These are phyloP conservation scores for Tetracladium marchalianum DNA, from an alignment of 495 filamentous ascomycete species.

Conservation along the genomic window DNA sequence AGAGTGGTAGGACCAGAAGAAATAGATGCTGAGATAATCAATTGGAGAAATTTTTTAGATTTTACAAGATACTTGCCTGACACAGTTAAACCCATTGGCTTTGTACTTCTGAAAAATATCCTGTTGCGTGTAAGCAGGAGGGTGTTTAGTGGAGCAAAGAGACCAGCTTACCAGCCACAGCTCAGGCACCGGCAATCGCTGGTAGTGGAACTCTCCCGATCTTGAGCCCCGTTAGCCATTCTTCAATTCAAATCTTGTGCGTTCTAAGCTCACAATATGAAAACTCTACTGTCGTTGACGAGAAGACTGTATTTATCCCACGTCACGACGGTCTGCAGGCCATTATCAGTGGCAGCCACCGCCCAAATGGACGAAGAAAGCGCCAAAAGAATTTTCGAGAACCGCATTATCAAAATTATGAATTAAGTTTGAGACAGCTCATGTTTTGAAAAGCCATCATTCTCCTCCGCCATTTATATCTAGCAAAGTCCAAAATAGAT, in stretches of 20 bases:
- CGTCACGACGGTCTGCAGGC: conserved; percentile 10
- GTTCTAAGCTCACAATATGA: conserved; percentile 27
- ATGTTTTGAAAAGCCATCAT: too few species aligned
- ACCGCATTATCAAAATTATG: conserved; percentile 7
- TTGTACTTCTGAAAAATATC: conserved; percentile 52
- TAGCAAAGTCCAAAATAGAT: too few species aligned
- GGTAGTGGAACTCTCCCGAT: conserved; percentile 49
- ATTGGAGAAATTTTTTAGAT: not conserved
- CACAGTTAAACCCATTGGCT: conserved; percentile 46
- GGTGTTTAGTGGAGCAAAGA: not conserved
- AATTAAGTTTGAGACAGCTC: too few species aligned
- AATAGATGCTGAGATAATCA: conserved; percentile 30
- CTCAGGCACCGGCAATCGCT: conserved; percentile 47
- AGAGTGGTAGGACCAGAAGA: conserved; percentile 49
- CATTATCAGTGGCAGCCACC: conserved; percentile 9
- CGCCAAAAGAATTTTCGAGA: conserved; percentile 7
- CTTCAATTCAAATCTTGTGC: not conserved
- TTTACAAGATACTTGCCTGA: conserved; percentile 20
- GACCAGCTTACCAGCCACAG: conserved; percentile 18
- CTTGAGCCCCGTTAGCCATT: conserved; percentile 1
- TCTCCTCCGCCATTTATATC: too few species aligned
- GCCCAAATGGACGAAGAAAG: conserved; percentile 13
- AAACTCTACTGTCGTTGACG: conserved; percentile 41
- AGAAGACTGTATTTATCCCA: conserved; percentile 45
- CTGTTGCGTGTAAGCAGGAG: not conserved